A percentile compares a stretch with the other conserved stretches of the same genome.
Evolutionary conservation across 352 stramenopile genomes (phyloP).

Genomic region (Blastocystis hominis): DNA sequence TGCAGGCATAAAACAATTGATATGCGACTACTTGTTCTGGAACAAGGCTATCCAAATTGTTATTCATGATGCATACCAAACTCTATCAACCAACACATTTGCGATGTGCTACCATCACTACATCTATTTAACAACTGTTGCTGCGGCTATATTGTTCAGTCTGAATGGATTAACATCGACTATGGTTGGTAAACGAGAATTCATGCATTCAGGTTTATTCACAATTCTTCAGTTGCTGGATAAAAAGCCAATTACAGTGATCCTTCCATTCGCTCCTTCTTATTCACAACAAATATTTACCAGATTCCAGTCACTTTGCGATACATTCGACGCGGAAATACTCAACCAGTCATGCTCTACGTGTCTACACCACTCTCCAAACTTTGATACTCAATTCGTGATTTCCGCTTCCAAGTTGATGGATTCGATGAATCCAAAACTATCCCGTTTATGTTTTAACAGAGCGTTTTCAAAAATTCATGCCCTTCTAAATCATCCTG

Average conservation of each 20-base stretch:
- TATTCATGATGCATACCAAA: neutral
- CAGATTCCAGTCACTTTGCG: neutral
- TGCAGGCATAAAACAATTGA: neutral
- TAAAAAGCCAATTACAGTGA: neutral
- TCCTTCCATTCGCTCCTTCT: conserved; percentile 23
- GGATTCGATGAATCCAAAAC: neutral
- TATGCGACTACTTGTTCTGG: conserved; percentile 33
- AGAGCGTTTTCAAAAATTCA: neutral
- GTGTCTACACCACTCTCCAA: neutral
- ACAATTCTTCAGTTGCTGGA: conserved; percentile 12
- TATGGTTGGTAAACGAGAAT: neutral
- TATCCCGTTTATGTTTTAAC: neutral
- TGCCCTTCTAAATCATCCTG: neutral
- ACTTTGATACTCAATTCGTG: neutral
- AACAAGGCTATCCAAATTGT: neutral
- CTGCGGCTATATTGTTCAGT: conserved; percentile 11
- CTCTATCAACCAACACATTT: neutral
- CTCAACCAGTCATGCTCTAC: neutral
- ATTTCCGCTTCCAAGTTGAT: neutral
- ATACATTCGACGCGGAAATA: neutral
- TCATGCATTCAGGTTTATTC: neutral
- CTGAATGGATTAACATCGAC: neutral
- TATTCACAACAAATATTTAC: conserved; percentile 49
- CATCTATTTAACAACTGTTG: conserved; percentile 18
- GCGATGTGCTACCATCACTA: neutral